phyloP scores from a whole-genome alignment of 2,329 filamentous ascomycete genomes.

The Diaporthe citriasiana region DNA sequence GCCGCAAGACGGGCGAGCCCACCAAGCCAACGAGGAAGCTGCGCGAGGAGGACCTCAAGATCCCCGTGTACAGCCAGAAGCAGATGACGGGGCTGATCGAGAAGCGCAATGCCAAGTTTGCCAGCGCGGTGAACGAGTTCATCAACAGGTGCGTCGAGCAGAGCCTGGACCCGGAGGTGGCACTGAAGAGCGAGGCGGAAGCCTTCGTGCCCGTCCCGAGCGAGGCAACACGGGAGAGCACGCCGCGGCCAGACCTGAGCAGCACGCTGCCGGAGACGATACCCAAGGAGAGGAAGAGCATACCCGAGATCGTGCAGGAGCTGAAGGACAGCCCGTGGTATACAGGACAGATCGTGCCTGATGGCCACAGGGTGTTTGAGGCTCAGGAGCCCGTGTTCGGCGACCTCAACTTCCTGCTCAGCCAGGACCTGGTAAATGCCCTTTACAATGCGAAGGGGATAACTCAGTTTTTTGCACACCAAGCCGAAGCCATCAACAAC shows the following conservation, averaged over 20 bases:
- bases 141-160: constrained; percentile 79
- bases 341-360: constrained; percentile 90
- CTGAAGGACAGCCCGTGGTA: constrained; percentile 90
- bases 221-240: constrained; percentile 55
- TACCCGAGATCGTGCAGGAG: constrained; percentile 88
- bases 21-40: constrained; percentile 77
- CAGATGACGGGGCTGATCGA: constrained; percentile 92
- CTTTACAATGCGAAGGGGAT: constrained; percentile 94
- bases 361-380: constrained; percentile 92
- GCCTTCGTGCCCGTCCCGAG: constrained; percentile 74
- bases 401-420: constrained; percentile 86
- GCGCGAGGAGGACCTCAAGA: constrained; percentile 84
- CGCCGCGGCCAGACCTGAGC: constrained; percentile 50
- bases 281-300: constrained; percentile 82
- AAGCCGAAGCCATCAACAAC: constrained; percentile 93
- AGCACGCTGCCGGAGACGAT: constrained; percentile 77
- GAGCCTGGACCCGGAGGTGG: constrained; percentile 75
- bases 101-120: constrained; percentile 88
- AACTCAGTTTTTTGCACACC: constrained; percentile 88
- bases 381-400: constrained; percentile 86
- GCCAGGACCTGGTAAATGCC: constrained; percentile 94
- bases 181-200: constrained; percentile 71
- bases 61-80: constrained; percentile 93
- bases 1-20: constrained; percentile 80
- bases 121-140: constrained; percentile 81